phyloP scores from a whole-genome alignment of 768 basidiomycete species.

The Collybia sp. region DNA sequence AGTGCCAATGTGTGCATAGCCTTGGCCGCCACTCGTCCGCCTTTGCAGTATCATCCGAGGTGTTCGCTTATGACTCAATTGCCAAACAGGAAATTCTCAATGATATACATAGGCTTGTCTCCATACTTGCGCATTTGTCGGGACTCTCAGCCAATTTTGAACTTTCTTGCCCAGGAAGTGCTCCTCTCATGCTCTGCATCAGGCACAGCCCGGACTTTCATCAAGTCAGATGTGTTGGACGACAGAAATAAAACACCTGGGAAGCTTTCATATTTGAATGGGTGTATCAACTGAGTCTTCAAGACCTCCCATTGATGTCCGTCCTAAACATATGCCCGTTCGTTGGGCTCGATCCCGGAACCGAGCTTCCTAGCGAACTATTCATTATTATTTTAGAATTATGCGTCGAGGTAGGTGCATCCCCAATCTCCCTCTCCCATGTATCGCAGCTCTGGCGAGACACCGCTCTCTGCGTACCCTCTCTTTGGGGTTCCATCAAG shows the following conservation, averaged over 20 bases:
- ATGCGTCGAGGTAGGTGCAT: conserved; percentile 5
- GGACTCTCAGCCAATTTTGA: background rate
- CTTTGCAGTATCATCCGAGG: conserved; percentile 7
- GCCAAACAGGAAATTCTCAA: background rate
- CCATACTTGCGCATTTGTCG: too few species aligned
- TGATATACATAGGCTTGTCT: too few species aligned
- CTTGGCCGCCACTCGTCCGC: conserved; percentile 5
- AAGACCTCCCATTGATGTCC: background rate
- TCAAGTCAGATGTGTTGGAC: too few species aligned
- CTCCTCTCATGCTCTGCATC: too few species aligned
- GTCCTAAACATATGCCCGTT: background rate
- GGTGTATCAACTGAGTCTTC: background rate
- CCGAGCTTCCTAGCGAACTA: conserved; percentile 13
- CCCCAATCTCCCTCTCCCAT: conserved; percentile 11
- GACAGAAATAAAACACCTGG: background rate
- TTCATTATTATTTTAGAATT: conserved; percentile 15
- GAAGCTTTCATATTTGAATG: background rate
- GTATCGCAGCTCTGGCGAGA: conserved; percentile 16
- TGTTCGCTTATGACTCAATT: background rate
- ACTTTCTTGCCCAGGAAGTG: conserved; percentile 11
- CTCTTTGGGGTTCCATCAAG: conserved; percentile 12
- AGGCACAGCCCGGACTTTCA: too few species aligned
- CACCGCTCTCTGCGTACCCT: conserved; percentile 8
- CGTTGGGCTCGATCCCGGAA: background rate
- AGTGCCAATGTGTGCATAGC: background rate